Conservation (phyloP, 768 basidiomycete genomes). For the Psilocybe cyanescens region DNA sequence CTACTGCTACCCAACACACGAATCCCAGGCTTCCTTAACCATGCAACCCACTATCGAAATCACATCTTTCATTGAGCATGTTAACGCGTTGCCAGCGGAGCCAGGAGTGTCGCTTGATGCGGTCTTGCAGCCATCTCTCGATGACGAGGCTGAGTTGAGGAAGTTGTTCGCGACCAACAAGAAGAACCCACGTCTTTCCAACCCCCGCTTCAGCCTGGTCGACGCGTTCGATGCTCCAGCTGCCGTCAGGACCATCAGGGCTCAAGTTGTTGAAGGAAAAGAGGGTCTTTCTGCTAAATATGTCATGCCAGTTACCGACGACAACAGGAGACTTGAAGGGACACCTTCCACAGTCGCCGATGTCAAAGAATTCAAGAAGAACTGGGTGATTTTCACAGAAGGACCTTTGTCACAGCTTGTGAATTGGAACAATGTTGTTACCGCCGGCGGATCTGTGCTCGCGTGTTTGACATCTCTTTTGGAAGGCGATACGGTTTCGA, state of each 20-base stretch:
- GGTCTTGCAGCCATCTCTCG: constrained; percentile 54
- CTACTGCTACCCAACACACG: no score
- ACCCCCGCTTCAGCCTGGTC: constrained; percentile 60
- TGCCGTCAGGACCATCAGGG: constrained; percentile 48
- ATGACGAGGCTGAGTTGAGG: constrained; percentile 59
- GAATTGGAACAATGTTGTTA: constrained; percentile 70
- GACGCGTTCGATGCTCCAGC: constrained; percentile 57
- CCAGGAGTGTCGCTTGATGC: constrained; percentile 42
- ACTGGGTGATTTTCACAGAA: constrained; percentile 67
- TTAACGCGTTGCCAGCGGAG: constrained; percentile 22
- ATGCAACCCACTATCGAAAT: constrained; percentile 28
- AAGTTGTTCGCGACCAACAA: constrained; percentile 60
- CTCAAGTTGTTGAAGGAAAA: constrained; percentile 49
- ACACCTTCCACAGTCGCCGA: constrained; percentile 48
- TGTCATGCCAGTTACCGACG: constrained; percentile 51
- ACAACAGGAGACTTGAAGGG: constrained; percentile 53
- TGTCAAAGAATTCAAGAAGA: constrained; percentile 64
- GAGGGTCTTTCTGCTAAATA: constrained; percentile 50
- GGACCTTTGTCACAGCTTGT: constrained; percentile 59
- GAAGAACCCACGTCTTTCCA: constrained; percentile 43
- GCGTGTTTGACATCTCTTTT: constrained; percentile 59
- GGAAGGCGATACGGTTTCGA: constrained; percentile 50
- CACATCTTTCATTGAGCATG: constrained; percentile 24
- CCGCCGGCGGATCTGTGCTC: constrained; percentile 62
- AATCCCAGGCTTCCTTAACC: background rate